A percentile compares a stretch with the other conserved stretches of the same genome.
Conservation (phyloP, 139 green algal genomes). For the Astrephomene gubernaculifera region DNA sequence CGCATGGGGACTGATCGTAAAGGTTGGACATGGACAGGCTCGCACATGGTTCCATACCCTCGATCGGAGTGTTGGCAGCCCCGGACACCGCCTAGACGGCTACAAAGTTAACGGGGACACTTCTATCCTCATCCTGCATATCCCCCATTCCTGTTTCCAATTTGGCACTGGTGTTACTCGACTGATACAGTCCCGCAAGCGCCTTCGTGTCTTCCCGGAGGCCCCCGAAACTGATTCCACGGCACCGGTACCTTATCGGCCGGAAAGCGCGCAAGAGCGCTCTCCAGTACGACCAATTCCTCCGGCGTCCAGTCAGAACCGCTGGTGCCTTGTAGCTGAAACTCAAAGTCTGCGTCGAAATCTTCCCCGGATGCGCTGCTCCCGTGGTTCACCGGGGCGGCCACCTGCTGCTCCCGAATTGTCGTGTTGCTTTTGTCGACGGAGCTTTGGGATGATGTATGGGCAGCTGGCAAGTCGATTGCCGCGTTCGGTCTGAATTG, state of each 20-base stretch:
- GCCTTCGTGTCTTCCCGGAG: background rate
- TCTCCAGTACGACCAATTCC: conserved; percentile 29
- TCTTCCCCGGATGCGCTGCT: conserved; percentile 29
- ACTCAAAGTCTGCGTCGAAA: conserved; percentile 34
- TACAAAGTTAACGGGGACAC: no score
- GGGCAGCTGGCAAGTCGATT: background rate
- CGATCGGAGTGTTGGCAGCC: no score
- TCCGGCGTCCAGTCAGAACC: conserved; percentile 47
- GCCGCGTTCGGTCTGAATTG: background rate
- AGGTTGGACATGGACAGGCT: no score
- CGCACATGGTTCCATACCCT: no score
- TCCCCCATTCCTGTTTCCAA: no score
- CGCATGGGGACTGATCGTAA: no score
- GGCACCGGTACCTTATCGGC: conserved; percentile 25
- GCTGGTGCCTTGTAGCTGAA: conserved; percentile 26
- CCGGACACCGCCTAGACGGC: no score
- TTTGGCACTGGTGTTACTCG: no score
- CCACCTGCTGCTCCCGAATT: conserved; percentile 2
- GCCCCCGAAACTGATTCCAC: background rate
- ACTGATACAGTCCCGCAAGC: no score
- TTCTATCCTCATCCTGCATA: background rate
- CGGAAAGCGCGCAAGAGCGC: conserved; percentile 27
- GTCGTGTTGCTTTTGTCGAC: conserved; percentile 34
- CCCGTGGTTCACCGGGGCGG: conserved; percentile 3
- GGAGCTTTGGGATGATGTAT: conserved; percentile 21